Base-by-base conservation (phyloP, 164 flowering plant species). In the Brasenia schreberi region DNA sequence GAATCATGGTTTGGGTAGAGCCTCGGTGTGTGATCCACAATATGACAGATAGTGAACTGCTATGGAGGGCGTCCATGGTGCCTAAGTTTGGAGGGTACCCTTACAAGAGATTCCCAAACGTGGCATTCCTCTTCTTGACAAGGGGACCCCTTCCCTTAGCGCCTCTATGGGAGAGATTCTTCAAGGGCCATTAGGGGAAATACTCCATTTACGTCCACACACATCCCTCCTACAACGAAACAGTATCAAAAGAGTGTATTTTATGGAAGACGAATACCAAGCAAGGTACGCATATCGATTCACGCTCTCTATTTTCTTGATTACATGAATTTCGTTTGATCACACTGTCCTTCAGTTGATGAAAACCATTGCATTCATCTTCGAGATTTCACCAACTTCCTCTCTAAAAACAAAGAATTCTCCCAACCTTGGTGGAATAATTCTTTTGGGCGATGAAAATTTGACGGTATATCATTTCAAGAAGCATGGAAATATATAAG, bases 101-200 rank as follows among this genome's bases (percentile, higher is more conserved):
- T 4, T 79, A 67, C 62, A 60, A 70, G 19, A 64, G 77, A 6
- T 66, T 70, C 0, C 86, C 84, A 0, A 83, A 85, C 71, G 79
- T 85, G 44, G 85, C 89, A 3, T 85, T 85, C 83, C 42, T 85
- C 83, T 85, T 83, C 73, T 66, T 83, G 77, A 76, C 80, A 1
- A 81, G 65, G 58, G 81, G 86, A 1, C 72, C 73, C 3, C 69
- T 83, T 49, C 23, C 72, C 11, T 45, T 85, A 74, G 87, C 84
- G 49, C 87, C 87, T 7, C 67, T 85, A 33, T 85, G 90, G 90
- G 87, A 85, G 71, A 72, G 66, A 52, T 85, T 85, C 74, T 85
- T 83, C 75, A 66, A 72, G 44, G 90, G 90, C 5, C 66, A 83
- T 68, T 75, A 78, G 64, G 83, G 83, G 16, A 59, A 77, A 1